Base-by-base conservation (phyloP, 2,329 filamentous ascomycete species). In the Arthrobotrys musiformis region DNA sequence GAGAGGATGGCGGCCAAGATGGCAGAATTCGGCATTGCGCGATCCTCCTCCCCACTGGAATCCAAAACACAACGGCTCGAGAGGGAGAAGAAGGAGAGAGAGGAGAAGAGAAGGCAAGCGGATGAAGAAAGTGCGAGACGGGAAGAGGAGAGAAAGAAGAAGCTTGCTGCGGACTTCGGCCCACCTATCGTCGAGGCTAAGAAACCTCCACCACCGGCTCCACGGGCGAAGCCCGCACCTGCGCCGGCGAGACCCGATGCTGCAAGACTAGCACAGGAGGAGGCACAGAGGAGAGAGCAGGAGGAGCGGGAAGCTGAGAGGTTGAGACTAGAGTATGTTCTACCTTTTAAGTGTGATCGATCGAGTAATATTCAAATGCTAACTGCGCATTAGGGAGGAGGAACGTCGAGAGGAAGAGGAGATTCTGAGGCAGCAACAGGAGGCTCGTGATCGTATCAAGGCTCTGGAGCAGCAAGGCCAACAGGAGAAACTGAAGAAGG, bases 1-100 rank as follows among this genome's bases (percentile, higher is more conserved):
- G 93, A 94, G 82, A 92, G 94, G 75, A 98, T 99, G 91, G 94
- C 95, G 37, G 95, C 98, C 84, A 91, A 95, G 76, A 89, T 99
- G 81, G 95, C 95, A 76, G 94, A 94, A 54, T 88, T 98, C 78
- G 95, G 95, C 37, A 91, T 99, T 82, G 63, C 79, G 28, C 74
- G 78, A 19, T 30, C 74, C 3, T 86, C 87, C 17, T 96, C 96
- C 82, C 85, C 90, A 42, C 90, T 91, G 2, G 95, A 99, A 85
- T 92, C 90, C 30, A 86, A 93, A 35, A 89, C 91, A 70, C 94
- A 99, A 84, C 89, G 93, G 78, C 89, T 92, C 73, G 95, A 98
- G 82, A 92, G 95, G 28, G 95, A 99, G 84, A 90, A 89, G 82
- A 90, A 89, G 73, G 95, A 99, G 82, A 89, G 93, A 63, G 93